These are phyloP conservation scores for Phytophthora pisi DNA, from an alignment of 352 stramenopile genomes.

Conservation along the genomic window DNA sequence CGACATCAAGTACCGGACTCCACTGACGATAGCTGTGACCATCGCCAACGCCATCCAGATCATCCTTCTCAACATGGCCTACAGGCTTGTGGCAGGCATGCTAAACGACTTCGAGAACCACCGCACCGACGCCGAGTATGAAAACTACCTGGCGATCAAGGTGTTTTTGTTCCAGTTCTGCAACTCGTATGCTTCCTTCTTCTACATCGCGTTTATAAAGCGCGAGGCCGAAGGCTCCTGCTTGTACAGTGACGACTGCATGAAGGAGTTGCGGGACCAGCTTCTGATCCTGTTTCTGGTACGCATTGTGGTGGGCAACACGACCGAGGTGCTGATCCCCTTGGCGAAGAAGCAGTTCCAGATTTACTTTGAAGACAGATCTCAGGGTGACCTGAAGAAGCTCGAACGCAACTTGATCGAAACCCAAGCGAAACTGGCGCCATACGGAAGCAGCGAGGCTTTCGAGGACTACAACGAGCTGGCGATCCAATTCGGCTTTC, in stretches of 20 bases:
- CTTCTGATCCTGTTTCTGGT: conserved; percentile 92
- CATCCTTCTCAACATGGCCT: conserved; percentile 91
- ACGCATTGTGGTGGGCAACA: conserved; percentile 90
- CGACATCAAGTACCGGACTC: conserved; percentile 40
- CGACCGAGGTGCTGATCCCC: conserved; percentile 82
- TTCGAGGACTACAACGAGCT: conserved; percentile 90
- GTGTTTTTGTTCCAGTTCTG: conserved; percentile 98
- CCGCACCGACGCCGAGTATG: conserved; percentile 85
- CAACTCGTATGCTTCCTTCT: conserved; percentile 95
- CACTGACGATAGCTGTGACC: conserved; percentile 47
- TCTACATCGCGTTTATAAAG: conserved; percentile 92
- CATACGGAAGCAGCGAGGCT: conserved; percentile 72
- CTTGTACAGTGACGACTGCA: conserved; percentile 65
- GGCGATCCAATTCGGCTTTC: conserved; percentile 94
- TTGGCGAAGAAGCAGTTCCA: conserved; percentile 70
- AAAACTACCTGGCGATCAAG: conserved; percentile 96
- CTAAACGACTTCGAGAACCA: conserved; percentile 96
- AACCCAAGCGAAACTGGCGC: conserved; percentile 66
- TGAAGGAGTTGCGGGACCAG: conserved; percentile 88
- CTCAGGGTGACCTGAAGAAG: conserved; percentile 37
- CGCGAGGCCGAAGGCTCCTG: conserved; percentile 60
- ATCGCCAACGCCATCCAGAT: conserved; percentile 88
- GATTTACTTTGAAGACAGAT: conserved; percentile 39
- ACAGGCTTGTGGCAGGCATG: conserved; percentile 87
- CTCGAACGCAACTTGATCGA: conserved; percentile 66